These are phyloP conservation scores for Pseudoturritis turrita DNA, from an alignment of 345 rosid species.

Conservation along the genomic window DNA sequence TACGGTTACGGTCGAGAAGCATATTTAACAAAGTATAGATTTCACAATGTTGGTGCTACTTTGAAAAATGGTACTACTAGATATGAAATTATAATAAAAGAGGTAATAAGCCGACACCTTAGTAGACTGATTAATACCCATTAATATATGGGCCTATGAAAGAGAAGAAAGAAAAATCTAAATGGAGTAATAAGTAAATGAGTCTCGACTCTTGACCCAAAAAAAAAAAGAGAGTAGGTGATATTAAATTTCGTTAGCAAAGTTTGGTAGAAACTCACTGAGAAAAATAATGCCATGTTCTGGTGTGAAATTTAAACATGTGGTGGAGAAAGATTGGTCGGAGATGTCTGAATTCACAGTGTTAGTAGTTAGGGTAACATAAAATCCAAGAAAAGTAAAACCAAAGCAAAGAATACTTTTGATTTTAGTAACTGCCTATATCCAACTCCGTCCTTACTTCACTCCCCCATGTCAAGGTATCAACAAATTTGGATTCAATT, in stretches of 20 bases:
- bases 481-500: neutral
- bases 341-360: slow-evolving; percentile 12
- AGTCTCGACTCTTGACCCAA: too few relatives aligned
- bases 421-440: neutral
- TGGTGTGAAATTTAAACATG: slow-evolving; percentile 6
- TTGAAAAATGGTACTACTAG: neutral
- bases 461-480: neutral
- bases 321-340: slow-evolving; percentile 18
- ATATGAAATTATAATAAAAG: neutral
- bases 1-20: neutral
- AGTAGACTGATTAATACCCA: neutral
- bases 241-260: slow-evolving; percentile 23
- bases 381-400: slow-evolving; percentile 8
- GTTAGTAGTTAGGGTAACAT: slow-evolving; percentile 22
- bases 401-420: slow-evolving; percentile 16
- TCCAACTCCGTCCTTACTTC: neutral
- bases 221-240: neutral
- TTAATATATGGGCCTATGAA: slow-evolving; percentile 4
- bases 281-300: slow-evolving; percentile 2
- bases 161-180: neutral
- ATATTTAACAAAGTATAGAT: neutral
- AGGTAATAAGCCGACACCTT: neutral
- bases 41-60: neutral
- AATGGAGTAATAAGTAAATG: slow-evolving; percentile 7
- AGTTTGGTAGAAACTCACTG: slow-evolving; percentile 27